Evolutionary conservation across 169 alveolate genomes (phyloP).

Genomic region (Babesia bovis): DNA sequence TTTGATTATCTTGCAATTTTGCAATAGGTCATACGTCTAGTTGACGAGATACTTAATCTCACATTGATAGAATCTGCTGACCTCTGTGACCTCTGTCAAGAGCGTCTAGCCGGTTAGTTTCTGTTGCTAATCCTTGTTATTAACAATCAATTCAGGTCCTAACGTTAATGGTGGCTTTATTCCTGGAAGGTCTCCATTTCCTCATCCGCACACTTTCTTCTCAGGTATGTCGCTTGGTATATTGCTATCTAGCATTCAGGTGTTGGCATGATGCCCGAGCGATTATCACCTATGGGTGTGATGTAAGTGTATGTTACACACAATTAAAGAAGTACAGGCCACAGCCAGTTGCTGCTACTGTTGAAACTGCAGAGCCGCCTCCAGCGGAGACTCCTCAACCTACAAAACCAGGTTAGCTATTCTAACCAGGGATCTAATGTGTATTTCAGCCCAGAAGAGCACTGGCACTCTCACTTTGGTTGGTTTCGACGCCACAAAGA

Average conservation of each 20-base stretch:
- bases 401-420: constrained; percentile 14
- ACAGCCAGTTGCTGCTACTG: constrained; percentile 5
- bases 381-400: constrained; percentile 27
- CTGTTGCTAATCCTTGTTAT: background rate
- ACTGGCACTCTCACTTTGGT: constrained; percentile 68
- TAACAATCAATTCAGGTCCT: constrained; percentile 21
- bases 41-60: constrained; percentile 80
- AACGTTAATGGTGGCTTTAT: constrained; percentile 54
- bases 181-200: constrained; percentile 82
- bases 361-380: constrained; percentile 13
- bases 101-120: constrained; percentile 62
- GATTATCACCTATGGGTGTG: background rate
- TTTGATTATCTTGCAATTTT: background rate
- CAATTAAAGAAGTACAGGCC: no score
- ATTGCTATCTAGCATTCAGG: background rate
- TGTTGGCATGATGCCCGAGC: constrained; percentile 22
- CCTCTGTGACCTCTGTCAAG: constrained; percentile 84
- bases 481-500: constrained; percentile 77
- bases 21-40: constrained; percentile 75
- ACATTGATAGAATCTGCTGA: constrained; percentile 87
- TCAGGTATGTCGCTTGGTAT: constrained; percentile 49
- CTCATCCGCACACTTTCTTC: constrained; percentile 78
- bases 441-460: constrained; percentile 48
- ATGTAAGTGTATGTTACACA: no score
- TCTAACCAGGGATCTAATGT: background rate